Evolutionary conservation across 2,329 filamentous ascomycete species (phyloP), one percentile per base, ranked within the genome.

Genomic region (Aureobasidium sp.): DNA sequence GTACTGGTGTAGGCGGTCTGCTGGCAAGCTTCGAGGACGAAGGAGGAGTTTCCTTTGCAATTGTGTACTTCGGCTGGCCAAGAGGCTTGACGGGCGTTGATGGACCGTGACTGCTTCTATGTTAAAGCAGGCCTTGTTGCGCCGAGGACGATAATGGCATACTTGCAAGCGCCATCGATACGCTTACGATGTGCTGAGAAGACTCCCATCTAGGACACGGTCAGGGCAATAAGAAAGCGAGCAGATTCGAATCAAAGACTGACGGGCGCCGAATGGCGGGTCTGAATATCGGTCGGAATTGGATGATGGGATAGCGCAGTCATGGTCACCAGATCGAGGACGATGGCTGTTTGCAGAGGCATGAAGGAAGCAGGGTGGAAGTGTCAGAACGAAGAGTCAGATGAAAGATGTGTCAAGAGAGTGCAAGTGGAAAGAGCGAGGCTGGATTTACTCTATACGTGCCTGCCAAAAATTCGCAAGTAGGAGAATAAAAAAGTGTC

Each of bases 1-100:
- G 50, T 15, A 56, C 60, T 15, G 60, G 60, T 20, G 50, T 62
- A 20, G 43, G 60, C 29, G 60, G 50, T 43, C 59, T 46, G 39
- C 17, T 46, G n/a, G 29, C 57, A 12, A 60, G 57, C 17, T 51
- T 60, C n/a, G 59, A 52, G 6, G 59, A 61, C 17, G 59, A 61
- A n/a, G 59, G 59, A 27, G 59, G 47, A n/a, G 59, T 52, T 5
- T 52, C 47, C 24, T 29, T 61, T 24, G 59, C 34, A 24, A 46
- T n/a, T 12, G 57, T 60, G 36, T 51, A 60, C 20, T 60, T 47
- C 17, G 27, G n/a, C 32, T 41, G 36, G 0, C 27, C 39, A 9
- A n/a, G n/a, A 10, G 29, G 41, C 20, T 48, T 29, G 55, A 59
- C 55, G 7, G 55, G 55, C 17, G 55, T 59, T 15, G 41, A 59